phyloP scores from a whole-genome alignment of 2,329 filamentous ascomycete species.

The Colletotrichum cuscutae region DNA sequence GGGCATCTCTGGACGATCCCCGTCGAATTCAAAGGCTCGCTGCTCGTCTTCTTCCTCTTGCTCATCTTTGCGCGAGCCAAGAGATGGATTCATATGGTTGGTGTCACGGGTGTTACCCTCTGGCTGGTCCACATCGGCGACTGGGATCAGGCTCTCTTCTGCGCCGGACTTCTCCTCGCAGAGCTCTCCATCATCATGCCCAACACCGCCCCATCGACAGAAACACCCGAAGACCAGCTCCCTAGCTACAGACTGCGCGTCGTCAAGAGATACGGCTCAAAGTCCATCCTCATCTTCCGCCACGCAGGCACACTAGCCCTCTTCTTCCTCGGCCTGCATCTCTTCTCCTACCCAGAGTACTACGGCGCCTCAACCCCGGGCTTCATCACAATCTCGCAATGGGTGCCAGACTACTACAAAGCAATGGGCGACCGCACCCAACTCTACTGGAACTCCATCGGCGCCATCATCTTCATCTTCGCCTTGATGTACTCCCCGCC shows the following conservation, averaged over 20 bases:
- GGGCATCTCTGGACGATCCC: constrained; percentile 72
- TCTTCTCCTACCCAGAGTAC: constrained; percentile 6
- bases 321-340: background rate
- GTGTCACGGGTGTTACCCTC: constrained; percentile 49
- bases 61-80: constrained; percentile 57
- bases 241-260: background rate
- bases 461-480: constrained; percentile 34
- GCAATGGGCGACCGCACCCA: background rate
- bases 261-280: background rate
- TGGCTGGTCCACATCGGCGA: constrained; percentile 45
- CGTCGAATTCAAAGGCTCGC: constrained; percentile 66
- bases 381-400: background rate
- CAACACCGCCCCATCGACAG: constrained; percentile 49
- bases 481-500: constrained; percentile 37
- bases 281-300: background rate
- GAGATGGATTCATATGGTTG: constrained; percentile 51
- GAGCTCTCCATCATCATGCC: constrained; percentile 62
- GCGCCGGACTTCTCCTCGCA: constrained; percentile 61
- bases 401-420: constrained; percentile 1
- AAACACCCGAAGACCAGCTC: constrained; percentile 36
- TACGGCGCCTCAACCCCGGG: background rate
- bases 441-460: constrained; percentile 39
- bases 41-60: constrained; percentile 66
- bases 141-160: constrained; percentile 17
- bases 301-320: background rate